Evolutionary conservation across 768 basidiomycete genomes (phyloP).

Genomic region (Xerocomellus dryophilus): DNA sequence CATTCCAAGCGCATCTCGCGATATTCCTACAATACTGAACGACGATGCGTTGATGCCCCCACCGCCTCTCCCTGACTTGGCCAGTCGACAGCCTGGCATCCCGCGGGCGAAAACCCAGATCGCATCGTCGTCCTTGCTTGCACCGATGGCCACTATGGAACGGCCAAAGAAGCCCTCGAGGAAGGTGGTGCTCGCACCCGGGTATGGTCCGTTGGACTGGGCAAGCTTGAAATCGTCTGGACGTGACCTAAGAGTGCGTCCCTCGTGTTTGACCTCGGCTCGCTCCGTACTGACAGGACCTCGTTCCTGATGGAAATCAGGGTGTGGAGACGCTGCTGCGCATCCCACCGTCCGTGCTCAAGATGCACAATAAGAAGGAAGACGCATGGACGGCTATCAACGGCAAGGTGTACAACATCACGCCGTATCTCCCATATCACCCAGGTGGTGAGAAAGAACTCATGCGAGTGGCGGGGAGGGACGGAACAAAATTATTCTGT

Average conservation of each 20-base stretch:
- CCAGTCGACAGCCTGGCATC: slow-evolving; percentile 33
- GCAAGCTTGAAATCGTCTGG: slow-evolving; percentile 83
- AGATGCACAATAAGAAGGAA: slow-evolving; percentile 73
- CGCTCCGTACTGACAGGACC: neutral
- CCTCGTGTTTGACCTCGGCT: neutral
- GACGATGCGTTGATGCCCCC: slow-evolving; percentile 54
- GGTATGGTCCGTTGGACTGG: slow-evolving; percentile 93
- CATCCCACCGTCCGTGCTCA: slow-evolving; percentile 73
- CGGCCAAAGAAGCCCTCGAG: slow-evolving; percentile 56
- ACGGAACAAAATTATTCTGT: slow-evolving; percentile 95
- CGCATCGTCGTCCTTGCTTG: slow-evolving; percentile 45
- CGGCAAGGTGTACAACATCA: slow-evolving; percentile 96
- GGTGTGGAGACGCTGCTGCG: slow-evolving; percentile 67
- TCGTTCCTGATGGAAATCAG: slow-evolving; percentile 36
- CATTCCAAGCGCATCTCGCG: neutral
- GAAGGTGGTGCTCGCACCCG: slow-evolving; percentile 89
- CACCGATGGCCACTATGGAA: slow-evolving; percentile 63
- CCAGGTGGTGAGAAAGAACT: slow-evolving; percentile 94
- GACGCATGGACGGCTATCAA: slow-evolving; percentile 94
- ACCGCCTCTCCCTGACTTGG: slow-evolving; percentile 43
- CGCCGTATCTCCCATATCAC: slow-evolving; percentile 86
- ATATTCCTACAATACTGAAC: slow-evolving; percentile 35
- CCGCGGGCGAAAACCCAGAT: slow-evolving; percentile 20
- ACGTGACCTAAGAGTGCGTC: slow-evolving; percentile 66
- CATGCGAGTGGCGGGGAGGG: slow-evolving; percentile 91